These are phyloP conservation scores for Xylaria sp. DNA, from an alignment of 2,329 filamentous ascomycete genomes.

Conservation along the genomic window DNA sequence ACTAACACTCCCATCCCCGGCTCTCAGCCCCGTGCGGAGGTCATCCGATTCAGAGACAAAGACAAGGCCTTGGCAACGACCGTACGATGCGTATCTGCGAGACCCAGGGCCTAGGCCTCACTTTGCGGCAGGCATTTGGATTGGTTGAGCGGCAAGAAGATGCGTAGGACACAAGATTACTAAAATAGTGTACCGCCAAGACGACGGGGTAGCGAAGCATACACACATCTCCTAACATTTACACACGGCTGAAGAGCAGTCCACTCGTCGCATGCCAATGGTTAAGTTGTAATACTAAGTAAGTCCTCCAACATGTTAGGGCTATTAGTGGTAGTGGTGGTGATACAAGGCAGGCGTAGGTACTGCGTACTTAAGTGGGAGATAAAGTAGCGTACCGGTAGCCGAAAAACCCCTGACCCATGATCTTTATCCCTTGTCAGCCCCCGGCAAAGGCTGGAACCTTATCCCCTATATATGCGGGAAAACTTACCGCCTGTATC, in stretches of 20 bases:
- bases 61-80: slow-evolving; percentile 13
- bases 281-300: not conserved
- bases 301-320: not conserved
- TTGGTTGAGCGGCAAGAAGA: not conserved
- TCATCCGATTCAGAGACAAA: not conserved
- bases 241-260: slow-evolving; percentile 10
- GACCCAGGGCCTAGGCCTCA: slow-evolving; percentile 7
- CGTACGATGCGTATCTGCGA: slow-evolving; percentile 11
- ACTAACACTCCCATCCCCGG: not conserved
- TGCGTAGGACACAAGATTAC: slow-evolving; percentile 11
- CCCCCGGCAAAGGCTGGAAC: not conserved
- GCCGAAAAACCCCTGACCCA: slow-evolving; percentile 1
- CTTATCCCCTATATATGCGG: not conserved
- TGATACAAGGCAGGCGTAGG: too few species aligned
- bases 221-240: not conserved
- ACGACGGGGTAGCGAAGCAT: not conserved
- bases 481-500: not conserved
- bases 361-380: too few species aligned
- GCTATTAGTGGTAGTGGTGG: not conserved
- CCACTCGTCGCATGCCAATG: not conserved
- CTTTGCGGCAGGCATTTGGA: not conserved
- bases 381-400: too few species aligned
- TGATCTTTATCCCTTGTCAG: not conserved
- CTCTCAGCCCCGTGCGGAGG: slow-evolving; percentile 18
- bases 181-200: slow-evolving; percentile 2